Evolutionary conservation across 495 filamentous ascomycete species (phyloP).

Genomic region (Cercophora samala): DNA sequence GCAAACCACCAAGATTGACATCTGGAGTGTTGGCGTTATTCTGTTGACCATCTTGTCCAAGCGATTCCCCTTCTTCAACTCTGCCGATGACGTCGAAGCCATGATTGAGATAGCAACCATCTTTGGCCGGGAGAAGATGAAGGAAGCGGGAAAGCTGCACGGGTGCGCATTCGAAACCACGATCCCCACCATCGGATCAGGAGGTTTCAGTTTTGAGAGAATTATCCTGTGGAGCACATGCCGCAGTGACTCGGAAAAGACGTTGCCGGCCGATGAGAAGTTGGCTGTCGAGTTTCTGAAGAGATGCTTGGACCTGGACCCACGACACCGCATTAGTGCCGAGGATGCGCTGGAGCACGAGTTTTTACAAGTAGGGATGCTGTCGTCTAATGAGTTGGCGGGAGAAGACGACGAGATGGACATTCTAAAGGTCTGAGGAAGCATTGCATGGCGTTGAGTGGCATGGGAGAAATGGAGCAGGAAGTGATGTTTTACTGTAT

Average conservation of each 20-base stretch:
- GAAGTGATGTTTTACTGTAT: conserved; percentile 14
- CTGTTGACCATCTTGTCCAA: conserved; percentile 83
- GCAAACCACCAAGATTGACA: conserved; percentile 93
- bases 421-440: conserved; percentile 36
- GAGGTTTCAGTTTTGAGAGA: conserved; percentile 83
- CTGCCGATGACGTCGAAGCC: conserved; percentile 91
- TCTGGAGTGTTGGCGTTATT: conserved; percentile 95
- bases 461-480: neutral
- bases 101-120: conserved; percentile 96
- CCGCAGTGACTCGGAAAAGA: conserved; percentile 46
- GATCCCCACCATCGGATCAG: conserved; percentile 81
- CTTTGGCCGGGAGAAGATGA: conserved; percentile 84
- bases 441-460: neutral
- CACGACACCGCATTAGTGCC: conserved; percentile 65
- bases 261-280: conserved; percentile 58
- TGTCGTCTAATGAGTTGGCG: conserved; percentile 15
- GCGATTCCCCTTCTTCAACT: conserved; percentile 98
- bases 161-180: conserved; percentile 83
- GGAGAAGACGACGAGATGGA: conserved; percentile 47
- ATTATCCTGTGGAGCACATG: conserved; percentile 89
- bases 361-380: conserved; percentile 55
- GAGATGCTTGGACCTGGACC: conserved; percentile 70
- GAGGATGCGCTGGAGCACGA: conserved; percentile 69
- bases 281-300: conserved; percentile 64
- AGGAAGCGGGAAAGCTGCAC: conserved; percentile 72